Conservation (phyloP, 139 green algal genomes). For the Coelastrella sp. region DNA sequence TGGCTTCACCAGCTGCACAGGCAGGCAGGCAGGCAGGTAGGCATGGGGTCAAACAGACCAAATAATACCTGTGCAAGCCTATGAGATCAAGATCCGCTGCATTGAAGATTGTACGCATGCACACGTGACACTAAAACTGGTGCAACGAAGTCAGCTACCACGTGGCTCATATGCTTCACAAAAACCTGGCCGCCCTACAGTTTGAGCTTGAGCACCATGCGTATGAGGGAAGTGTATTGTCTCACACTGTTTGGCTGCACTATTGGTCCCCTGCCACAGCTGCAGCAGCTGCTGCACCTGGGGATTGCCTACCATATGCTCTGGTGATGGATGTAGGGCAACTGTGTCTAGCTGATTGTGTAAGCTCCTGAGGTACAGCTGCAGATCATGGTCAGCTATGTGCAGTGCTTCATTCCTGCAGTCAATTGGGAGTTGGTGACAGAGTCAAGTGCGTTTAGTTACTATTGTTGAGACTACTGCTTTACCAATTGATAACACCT, state of each 20-base stretch:
- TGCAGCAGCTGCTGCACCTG: neutral
- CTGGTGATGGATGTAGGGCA: conserved; percentile 25
- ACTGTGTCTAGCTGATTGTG: conserved; percentile 42
- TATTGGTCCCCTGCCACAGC: too few relatives aligned
- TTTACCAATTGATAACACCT: too few relatives aligned
- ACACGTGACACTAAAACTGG: neutral
- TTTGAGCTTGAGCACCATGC: too few relatives aligned
- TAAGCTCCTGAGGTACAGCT: conserved; percentile 12
- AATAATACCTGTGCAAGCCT: neutral
- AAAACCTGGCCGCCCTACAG: too few relatives aligned
- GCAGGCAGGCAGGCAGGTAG: neutral
- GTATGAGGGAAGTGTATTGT: too few relatives aligned
- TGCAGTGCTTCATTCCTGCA: conserved; percentile 40
- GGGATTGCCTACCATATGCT: conserved; percentile 12
- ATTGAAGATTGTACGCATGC: neutral
- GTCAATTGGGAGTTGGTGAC: neutral
- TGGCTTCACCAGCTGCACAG: conserved; percentile 8
- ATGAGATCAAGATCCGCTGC: neutral
- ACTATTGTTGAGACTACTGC: too few relatives aligned
- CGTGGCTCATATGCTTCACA: too few relatives aligned
- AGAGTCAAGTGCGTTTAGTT: too few relatives aligned
- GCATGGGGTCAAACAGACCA: neutral
- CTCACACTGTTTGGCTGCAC: too few relatives aligned
- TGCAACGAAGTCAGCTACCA: neutral
- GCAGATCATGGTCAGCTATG: conserved; percentile 34